These are phyloP conservation scores for Sesbania bispinosa DNA, from an alignment of 306 rosid species.

Conservation along the genomic window DNA sequence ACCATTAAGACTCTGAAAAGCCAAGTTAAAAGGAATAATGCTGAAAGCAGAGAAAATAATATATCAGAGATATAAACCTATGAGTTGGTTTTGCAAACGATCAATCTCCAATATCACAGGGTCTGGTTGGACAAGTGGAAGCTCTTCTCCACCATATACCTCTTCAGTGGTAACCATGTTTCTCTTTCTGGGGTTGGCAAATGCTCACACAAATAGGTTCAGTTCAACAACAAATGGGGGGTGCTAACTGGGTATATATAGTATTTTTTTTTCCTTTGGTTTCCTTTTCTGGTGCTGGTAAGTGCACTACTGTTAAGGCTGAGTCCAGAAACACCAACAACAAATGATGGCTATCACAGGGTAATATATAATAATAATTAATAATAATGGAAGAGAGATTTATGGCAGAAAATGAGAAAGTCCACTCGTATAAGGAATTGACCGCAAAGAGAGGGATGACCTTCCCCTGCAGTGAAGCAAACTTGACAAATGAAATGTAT, in stretches of 20 bases:
- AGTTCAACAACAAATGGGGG: constrained; percentile 9
- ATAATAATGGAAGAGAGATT: background rate
- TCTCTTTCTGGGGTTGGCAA: background rate
- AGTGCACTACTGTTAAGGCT: background rate
- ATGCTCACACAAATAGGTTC: constrained; percentile 13
- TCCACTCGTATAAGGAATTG: constrained; percentile 51
- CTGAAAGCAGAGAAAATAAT: background rate
- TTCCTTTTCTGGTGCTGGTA: background rate
- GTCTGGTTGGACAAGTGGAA: constrained; percentile 46
- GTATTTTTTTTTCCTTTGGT: background rate
- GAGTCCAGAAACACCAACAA: constrained; percentile 17
- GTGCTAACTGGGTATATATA: constrained; percentile 23
- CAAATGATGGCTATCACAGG: constrained; percentile 13
- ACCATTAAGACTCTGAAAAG: background rate
- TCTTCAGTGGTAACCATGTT: constrained; percentile 59
- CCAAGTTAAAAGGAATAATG: background rate
- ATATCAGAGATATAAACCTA: constrained; percentile 45
- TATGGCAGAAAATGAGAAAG: constrained; percentile 38
- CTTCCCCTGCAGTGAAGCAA: constrained; percentile 50
- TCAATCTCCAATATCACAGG: constrained; percentile 67
- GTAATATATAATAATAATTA: background rate
- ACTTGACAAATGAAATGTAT: constrained; percentile 25
- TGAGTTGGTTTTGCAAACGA: constrained; percentile 62
- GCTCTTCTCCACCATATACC: constrained; percentile 46
- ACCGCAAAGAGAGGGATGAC: constrained; percentile 48